Percentiles rank a stretch among this genome's conserved stretches.
phyloP scores from a whole-genome alignment of 208 protist genomes.

The Leishmania mexicana region DNA sequence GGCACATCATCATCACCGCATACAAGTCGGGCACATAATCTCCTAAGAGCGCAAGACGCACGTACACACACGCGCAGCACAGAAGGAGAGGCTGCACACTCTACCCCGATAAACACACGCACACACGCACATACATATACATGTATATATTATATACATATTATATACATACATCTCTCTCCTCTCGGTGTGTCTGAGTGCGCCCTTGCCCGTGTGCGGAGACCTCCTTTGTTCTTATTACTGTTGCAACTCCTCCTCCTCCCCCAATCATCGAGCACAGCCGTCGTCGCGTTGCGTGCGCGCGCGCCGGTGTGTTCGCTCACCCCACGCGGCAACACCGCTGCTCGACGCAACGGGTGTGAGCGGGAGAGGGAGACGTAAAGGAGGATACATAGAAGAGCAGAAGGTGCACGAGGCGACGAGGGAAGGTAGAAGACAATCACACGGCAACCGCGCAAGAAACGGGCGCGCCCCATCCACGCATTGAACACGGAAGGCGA shows the following conservation, averaged over 20 bases:
- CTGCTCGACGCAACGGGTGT: not conserved
- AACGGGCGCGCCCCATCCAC: not conserved
- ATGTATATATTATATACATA: not conserved
- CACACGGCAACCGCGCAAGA: not conserved
- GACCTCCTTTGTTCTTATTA: not conserved
- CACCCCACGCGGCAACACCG: not conserved
- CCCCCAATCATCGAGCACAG: too few species aligned
- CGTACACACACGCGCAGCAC: not conserved
- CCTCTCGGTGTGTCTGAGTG: not conserved
- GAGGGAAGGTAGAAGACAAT: not conserved
- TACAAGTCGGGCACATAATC: not conserved
- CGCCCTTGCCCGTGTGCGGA: conserved; percentile 3
- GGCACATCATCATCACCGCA: not conserved
- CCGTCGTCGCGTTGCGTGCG: not conserved
- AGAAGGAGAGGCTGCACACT: not conserved
- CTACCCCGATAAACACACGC: not conserved
- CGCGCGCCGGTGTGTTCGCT: not conserved
- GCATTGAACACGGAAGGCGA: not conserved
- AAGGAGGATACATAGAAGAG: not conserved
- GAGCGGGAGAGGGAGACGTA: not conserved
- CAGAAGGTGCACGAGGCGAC: not conserved
- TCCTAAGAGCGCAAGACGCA: not conserved
- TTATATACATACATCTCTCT: not conserved
- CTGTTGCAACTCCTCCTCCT: too few species aligned
- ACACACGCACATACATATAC: not conserved